A percentile compares a stretch with the other conserved stretches of the same genome.
Conservation (phyloP, 352 stramenopile genomes). For the Phytophthora litchii region DNA sequence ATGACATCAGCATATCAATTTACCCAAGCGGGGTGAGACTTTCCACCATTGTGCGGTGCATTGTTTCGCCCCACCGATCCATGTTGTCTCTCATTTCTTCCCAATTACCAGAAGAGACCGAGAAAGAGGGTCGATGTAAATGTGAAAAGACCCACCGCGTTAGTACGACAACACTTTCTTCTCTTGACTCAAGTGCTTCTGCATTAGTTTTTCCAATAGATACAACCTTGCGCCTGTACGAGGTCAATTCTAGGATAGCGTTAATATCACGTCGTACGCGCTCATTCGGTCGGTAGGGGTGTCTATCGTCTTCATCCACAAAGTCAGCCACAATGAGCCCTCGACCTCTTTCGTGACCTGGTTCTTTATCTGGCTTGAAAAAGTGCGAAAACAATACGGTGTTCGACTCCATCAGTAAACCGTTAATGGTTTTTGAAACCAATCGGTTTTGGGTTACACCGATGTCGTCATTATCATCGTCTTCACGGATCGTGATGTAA, state of each 20-base stretch:
- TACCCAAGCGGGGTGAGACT: constrained; percentile 19
- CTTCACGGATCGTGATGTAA: constrained; percentile 46
- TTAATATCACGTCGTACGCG: constrained; percentile 41
- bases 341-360: constrained; percentile 17
- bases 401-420: constrained; percentile 44
- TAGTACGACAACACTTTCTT: constrained; percentile 41
- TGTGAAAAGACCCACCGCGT: constrained; percentile 41
- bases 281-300: constrained; percentile 38
- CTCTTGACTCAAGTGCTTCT: constrained; percentile 3
- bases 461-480: constrained; percentile 37
- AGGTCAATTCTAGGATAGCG: constrained; percentile 37
- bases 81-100: constrained; percentile 43
- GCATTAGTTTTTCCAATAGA: constrained; percentile 10
- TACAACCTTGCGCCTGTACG: constrained; percentile 29
- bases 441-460: constrained; percentile 39
- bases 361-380: constrained; percentile 18
- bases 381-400: constrained; percentile 42
- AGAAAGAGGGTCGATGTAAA: constrained; percentile 32
- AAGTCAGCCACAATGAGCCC: constrained; percentile 45
- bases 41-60: constrained; percentile 37
- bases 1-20: constrained; percentile 3
- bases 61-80: constrained; percentile 43
- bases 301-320: constrained; percentile 39
- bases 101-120: constrained; percentile 27
- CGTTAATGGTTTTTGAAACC: constrained; percentile 38